phyloP scores from a whole-genome alignment of 495 filamentous ascomycete species.

The Amniculicola lignicola region DNA sequence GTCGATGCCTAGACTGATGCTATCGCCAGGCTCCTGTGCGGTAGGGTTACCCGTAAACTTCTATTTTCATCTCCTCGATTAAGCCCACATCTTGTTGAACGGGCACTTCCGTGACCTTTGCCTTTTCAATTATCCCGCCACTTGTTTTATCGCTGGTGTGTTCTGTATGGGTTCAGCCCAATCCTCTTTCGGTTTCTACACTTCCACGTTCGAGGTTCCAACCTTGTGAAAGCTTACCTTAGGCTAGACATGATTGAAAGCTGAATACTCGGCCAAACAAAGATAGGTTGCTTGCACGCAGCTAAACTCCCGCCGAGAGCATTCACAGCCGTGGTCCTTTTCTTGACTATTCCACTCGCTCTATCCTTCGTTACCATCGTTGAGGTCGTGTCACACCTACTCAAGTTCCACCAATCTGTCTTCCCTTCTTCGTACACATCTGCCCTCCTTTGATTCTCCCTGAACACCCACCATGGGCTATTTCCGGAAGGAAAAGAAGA shows the following conservation, averaged over 20 bases:
- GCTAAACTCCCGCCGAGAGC: neutral
- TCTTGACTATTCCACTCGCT: conserved; percentile 4
- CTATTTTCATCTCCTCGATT: too few relatives aligned
- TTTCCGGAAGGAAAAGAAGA: neutral
- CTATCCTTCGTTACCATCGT: neutral
- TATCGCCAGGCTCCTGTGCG: too few relatives aligned
- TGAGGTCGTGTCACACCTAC: neutral
- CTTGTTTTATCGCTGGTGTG: neutral
- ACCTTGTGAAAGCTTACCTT: neutral
- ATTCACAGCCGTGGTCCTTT: neutral
- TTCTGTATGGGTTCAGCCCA: neutral
- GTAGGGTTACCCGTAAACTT: too few relatives aligned
- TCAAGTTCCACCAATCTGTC: too few relatives aligned
- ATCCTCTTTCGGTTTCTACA: neutral
- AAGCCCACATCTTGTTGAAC: too few relatives aligned
- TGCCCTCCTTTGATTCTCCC: too few relatives aligned
- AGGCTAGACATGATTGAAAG: neutral
- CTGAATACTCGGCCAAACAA: neutral
- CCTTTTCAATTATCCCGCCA: neutral
- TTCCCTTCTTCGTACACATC: neutral
- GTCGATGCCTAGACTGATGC: too few relatives aligned
- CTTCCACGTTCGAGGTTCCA: conserved; percentile 11
- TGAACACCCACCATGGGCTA: conserved; percentile 3
- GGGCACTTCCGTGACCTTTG: too few relatives aligned
- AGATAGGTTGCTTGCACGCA: neutral